Base-by-base conservation (phyloP, 495 filamentous ascomycete genomes). In the Penicillium silybi region DNA sequence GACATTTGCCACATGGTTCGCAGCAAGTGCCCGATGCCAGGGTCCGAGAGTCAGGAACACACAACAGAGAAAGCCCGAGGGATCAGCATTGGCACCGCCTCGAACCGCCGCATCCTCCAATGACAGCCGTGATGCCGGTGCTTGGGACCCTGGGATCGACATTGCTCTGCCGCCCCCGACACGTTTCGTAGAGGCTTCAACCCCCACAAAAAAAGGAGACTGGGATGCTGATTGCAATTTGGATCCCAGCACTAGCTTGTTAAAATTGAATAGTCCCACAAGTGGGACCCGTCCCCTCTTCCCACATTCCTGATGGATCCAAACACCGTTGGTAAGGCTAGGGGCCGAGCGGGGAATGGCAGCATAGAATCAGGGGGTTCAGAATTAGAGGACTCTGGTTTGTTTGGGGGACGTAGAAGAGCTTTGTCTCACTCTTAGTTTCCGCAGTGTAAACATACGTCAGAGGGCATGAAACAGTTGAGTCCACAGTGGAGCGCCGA, bases 81-180 rank as follows among this genome's bases (percentile, higher is more conserved):
- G 57, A 59, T 59, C 53, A 44, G 29, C 57, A 59, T 37, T 45
- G 20, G 48, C 27, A 47, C 41, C 35, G 32, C 49, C 20, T 3
- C 6, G 20, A 32, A 22, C 48, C 52, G 35, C 26, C 4, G 25
- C 37, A 20, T 11, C 26, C 9, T 11, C 51, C 61, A 63, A 61
- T 61, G 22, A 34, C n/a, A 37, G 32, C 27, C 11, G n/a, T 15
- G 6, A 32, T 3, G 6, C 17, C 13, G 26, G 48, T 8, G 52
- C 48, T 54, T 16, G 34, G 51, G 50, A 27, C 41, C 18, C 13
- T 17, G 22, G 5, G 60, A 63, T 60, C 60, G 46, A 51, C 57
- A 53, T 4, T 25, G 34, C 10, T 52, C 40, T 48, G 42, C 44
- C 46, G 41, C 46, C 18, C 42, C 29, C 23, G 39, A 44, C 16